Evolutionary conservation across 257 asterid species (phyloP).

Genomic region (Solanum commersonii): DNA sequence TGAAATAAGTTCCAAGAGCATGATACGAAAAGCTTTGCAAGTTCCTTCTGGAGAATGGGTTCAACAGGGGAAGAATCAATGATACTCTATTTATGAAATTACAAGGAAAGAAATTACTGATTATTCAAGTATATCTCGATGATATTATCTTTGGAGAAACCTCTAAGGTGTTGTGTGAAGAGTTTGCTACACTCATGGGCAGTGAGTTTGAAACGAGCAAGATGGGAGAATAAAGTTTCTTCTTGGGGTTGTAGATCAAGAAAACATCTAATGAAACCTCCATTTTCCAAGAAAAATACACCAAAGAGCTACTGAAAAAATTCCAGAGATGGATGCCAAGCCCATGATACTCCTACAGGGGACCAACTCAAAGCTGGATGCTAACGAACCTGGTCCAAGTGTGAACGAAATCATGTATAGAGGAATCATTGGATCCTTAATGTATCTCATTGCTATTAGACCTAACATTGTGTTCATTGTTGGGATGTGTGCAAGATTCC

Average conservation of each 20-base stretch:
- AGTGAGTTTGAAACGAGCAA: neutral
- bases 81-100: neutral
- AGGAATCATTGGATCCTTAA: too few relatives aligned
- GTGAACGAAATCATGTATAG: too few relatives aligned
- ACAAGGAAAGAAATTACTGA: neutral
- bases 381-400: neutral
- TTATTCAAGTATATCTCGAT: neutral
- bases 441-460: too few relatives aligned
- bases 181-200: neutral
- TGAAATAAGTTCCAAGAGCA: neutral
- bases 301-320: too few relatives aligned
- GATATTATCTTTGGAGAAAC: neutral
- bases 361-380: neutral
- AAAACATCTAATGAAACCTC: neutral
- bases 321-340: neutral
- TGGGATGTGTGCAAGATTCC: neutral
- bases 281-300: neutral
- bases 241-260: neutral
- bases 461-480: too few relatives aligned
- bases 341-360: neutral
- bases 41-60: neutral
- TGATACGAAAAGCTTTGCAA: neutral
- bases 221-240: neutral
- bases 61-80: too few relatives aligned
- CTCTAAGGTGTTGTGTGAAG: neutral